Percentiles rank a stretch among this genome's conserved stretches.
These are phyloP conservation scores for Quaeritorhiza haematococci DNA, from an alignment of 371 early-diverging fungal genomes.

Conservation along the genomic window DNA sequence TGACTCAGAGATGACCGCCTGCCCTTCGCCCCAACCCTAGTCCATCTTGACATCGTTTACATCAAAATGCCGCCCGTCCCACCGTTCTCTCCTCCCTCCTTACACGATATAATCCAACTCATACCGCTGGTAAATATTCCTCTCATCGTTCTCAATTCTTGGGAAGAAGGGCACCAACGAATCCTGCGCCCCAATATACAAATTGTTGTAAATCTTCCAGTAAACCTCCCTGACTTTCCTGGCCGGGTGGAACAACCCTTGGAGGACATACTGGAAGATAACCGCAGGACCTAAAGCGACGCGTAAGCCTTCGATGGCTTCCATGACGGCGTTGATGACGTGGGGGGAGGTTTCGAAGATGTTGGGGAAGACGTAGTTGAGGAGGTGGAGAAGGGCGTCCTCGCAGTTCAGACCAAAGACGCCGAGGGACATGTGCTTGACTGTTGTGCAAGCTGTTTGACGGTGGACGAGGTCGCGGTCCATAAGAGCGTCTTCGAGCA, in stretches of 20 bases:
- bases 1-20: too few species aligned
- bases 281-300: conserved; percentile 83
- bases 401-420: conserved; percentile 90
- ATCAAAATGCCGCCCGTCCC: too few species aligned
- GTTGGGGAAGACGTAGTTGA: conserved; percentile 97
- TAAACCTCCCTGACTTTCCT: conserved; percentile 92
- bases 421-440: conserved; percentile 90
- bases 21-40: too few species aligned
- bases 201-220: conserved; percentile 89
- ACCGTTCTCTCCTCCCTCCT: too few species aligned
- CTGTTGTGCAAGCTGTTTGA: conserved; percentile 91
- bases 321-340: conserved; percentile 94
- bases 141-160: conserved; percentile 73
- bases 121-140: conserved; percentile 67
- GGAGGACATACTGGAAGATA: conserved; percentile 82
- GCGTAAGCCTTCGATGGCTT: conserved; percentile 91
- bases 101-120: conserved; percentile 52
- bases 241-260: conserved; percentile 97
- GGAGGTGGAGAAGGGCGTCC: conserved; percentile 86
- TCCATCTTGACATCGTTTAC: too few species aligned
- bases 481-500: conserved; percentile 95
- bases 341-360: conserved; percentile 94
- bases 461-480: conserved; percentile 97
- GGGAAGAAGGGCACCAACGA: conserved; percentile 88
- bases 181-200: conserved; percentile 91